phyloP scores from a whole-genome alignment of 2,329 filamentous ascomycete species.

The Xylariaceae sp. region DNA sequence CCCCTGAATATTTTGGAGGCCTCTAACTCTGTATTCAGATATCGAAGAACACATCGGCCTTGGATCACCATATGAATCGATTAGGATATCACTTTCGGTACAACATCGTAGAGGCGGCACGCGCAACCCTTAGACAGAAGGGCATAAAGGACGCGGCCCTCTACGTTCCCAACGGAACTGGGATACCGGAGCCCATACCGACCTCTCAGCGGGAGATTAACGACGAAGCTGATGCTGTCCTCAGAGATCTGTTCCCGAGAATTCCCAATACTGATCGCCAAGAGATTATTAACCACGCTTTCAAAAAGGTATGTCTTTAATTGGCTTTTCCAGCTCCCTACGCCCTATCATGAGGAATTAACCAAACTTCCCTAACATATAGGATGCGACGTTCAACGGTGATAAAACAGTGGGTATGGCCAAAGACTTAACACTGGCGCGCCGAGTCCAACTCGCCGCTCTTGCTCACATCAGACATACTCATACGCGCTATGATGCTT shows the following conservation, averaged over 20 bases:
- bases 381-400: slow-evolving; percentile 49
- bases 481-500: slow-evolving; percentile 60
- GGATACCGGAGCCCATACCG: slow-evolving; percentile 54
- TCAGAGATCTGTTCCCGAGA: slow-evolving; percentile 59
- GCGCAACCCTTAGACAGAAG: slow-evolving; percentile 21
- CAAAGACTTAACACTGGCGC: slow-evolving; percentile 50
- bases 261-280: slow-evolving; percentile 61
- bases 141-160: slow-evolving; percentile 28
- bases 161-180: slow-evolving; percentile 22
- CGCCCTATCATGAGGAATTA: slow-evolving; percentile 2
- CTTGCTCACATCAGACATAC: slow-evolving; percentile 62
- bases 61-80: slow-evolving; percentile 52
- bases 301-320: slow-evolving; percentile 49
- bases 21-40: slow-evolving; percentile 29
- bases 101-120: slow-evolving; percentile 54
- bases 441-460: slow-evolving; percentile 59
- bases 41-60: slow-evolving; percentile 33
- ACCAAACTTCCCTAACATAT: slow-evolving; percentile 29
- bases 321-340: neutral
- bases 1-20: slow-evolving; percentile 16
- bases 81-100: slow-evolving; percentile 57
- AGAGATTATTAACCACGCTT: slow-evolving; percentile 57
- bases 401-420: slow-evolving; percentile 55
- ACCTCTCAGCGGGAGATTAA: slow-evolving; percentile 56
- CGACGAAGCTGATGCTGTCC: slow-evolving; percentile 55